These are phyloP conservation scores for Rhizopogon vesiculosus DNA, from an alignment of 768 basidiomycete genomes.

Conservation along the genomic window DNA sequence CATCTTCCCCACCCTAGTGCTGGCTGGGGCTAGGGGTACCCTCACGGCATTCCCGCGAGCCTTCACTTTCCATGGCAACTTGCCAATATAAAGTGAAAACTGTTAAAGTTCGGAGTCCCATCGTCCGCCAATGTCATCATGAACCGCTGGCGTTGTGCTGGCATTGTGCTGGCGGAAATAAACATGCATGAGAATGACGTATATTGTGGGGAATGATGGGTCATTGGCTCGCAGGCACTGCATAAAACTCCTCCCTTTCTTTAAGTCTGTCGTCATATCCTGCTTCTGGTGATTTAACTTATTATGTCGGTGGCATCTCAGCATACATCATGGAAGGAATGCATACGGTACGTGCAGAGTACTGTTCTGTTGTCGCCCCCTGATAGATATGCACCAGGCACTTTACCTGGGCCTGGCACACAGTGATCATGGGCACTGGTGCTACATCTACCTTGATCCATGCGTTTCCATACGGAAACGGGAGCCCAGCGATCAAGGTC, in stretches of 20 bases:
- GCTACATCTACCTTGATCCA: constrained; percentile 35
- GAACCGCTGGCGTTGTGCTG: too few species aligned
- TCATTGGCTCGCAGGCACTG: too few species aligned
- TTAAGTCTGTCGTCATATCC: background rate
- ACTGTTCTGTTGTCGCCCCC: background rate
- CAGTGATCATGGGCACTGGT: constrained; percentile 46
- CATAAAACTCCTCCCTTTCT: background rate
- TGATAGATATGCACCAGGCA: constrained; percentile 24
- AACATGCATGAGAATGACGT: background rate
- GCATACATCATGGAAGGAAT: constrained; percentile 32
- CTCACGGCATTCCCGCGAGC: too few species aligned
- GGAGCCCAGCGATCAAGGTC: constrained; percentile 26
- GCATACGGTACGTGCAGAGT: constrained; percentile 27
- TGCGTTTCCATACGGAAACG: constrained; percentile 38
- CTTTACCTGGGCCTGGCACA: constrained; percentile 45
- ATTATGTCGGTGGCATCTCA: constrained; percentile 6
- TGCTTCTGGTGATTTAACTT: too few species aligned
- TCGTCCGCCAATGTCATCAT: too few species aligned
- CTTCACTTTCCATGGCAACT: too few species aligned
- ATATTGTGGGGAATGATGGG: too few species aligned
- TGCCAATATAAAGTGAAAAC: too few species aligned
- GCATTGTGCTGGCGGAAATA: too few species aligned
- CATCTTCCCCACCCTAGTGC: too few species aligned
- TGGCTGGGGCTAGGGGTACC: too few species aligned
- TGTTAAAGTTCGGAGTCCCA: too few species aligned